phyloP scores from a whole-genome alignment of 805 yeast genomes.

The Candida xyloterini region DNA sequence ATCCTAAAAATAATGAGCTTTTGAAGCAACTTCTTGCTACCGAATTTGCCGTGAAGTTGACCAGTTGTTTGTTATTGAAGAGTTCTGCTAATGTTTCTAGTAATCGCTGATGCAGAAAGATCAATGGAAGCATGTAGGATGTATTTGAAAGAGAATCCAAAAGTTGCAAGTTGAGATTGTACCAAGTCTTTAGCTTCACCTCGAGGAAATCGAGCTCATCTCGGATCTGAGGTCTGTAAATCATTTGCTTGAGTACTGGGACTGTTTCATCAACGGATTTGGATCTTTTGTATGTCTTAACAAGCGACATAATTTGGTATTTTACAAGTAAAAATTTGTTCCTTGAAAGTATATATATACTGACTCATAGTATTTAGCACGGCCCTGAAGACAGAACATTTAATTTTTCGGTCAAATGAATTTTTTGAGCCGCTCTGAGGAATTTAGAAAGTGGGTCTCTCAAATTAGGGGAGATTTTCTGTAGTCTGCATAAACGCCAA shows the following conservation, averaged over 20 bases:
- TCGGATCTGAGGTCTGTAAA: not conserved
- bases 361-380: slow-evolving; percentile 6
- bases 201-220: slow-evolving; percentile 13
- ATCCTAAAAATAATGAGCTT: slow-evolving; percentile 10
- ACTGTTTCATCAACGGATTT: not conserved
- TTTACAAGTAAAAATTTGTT: not conserved
- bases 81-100: slow-evolving; percentile 14
- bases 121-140: slow-evolving; percentile 10
- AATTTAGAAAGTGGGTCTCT: not conserved
- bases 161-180: slow-evolving; percentile 18
- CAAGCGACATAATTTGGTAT: slow-evolving; percentile 1
- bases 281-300: not conserved
- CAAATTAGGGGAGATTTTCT: not conserved
- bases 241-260: not conserved
- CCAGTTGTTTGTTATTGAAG: slow-evolving; percentile 8
- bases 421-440: not conserved
- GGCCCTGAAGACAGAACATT: slow-evolving; percentile 9
- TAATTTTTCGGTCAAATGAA: not conserved
- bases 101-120: slow-evolving; percentile 12
- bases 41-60: slow-evolving; percentile 11
- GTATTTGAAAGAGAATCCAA: slow-evolving; percentile 14
- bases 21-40: slow-evolving; percentile 18
- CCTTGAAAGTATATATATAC: not conserved
- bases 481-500: slow-evolving; percentile 2
- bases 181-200: slow-evolving; percentile 16